Evolutionary conservation across 495 filamentous ascomycete species (phyloP).

Genomic region (Talaromyces thailandensis): DNA sequence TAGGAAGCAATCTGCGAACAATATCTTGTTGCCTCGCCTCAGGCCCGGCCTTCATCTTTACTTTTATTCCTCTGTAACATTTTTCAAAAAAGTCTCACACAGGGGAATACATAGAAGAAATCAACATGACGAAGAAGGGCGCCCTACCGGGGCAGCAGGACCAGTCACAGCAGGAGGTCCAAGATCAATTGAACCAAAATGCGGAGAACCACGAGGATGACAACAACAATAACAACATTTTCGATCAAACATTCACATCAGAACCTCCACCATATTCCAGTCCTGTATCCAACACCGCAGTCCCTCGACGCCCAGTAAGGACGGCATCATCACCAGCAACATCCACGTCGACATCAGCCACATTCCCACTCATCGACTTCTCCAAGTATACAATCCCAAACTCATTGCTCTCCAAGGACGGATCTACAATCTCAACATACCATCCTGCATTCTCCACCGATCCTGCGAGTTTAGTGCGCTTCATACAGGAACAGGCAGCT

Average conservation of each 20-base stretch:
- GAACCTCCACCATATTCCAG: constrained; percentile 10
- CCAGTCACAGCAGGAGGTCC: not conserved
- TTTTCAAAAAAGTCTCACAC: not conserved
- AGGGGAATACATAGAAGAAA: not conserved
- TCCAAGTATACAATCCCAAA: constrained; percentile 37
- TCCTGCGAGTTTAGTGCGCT: constrained; percentile 26
- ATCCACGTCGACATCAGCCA: not conserved
- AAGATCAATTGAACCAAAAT: not conserved
- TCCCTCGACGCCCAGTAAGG: not conserved
- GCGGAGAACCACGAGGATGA: not conserved
- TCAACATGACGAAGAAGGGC: not conserved
- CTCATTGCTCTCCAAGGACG: constrained; percentile 37
- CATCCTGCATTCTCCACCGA: constrained; percentile 30
- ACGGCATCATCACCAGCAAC: not conserved
- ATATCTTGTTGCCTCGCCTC: not conserved
- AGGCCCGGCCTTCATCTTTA: too few relatives aligned
- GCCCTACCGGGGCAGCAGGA: not conserved
- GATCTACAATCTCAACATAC: constrained; percentile 33
- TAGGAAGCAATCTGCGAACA: not conserved
- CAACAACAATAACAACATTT: not conserved
- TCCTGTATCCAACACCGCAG: not conserved
- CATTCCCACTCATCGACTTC: constrained; percentile 38
- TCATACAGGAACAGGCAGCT: constrained; percentile 35
- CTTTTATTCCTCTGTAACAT: not conserved
- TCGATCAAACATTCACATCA: constrained; percentile 4